Evolutionary conservation across 768 basidiomycete genomes (phyloP), one percentile per base, ranked within the genome.

Genomic region (Tricholoma sp.): DNA sequence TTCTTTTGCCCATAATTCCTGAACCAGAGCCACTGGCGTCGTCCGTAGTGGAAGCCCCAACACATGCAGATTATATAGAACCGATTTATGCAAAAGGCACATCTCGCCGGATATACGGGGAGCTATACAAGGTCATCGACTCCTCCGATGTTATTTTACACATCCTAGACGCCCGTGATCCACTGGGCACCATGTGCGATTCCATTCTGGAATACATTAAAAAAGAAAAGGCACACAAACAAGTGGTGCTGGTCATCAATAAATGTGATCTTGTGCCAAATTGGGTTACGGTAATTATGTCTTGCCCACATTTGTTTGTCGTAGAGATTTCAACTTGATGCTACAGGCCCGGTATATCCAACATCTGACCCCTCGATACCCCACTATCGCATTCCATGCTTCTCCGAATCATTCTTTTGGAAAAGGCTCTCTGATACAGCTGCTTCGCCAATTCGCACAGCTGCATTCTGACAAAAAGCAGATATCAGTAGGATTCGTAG

Each of bases 341-440:
- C 34, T 58, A 1, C 57, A 96, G 94, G 94, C 94, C 56, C 89
- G 96, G 53, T 96, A 97, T 74, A 91, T 98, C 63, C 88, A 95
- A 74, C 89, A 97, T 66, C 84, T 98, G 18, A 96, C 94, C 0
- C 91, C 95, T 48, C 86, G 87, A 55, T 97, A 93, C 66, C 96
- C 96, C 8, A 98, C 96, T 5, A 89, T 99, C 63, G 96, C 96
- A 2, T 98, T 98, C 80, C 96, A 99, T 68, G 97, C 96, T 6
- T 98, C 96, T 18, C 94, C 95, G 45, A 97, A 97, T 70, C 95
- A 99, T 75, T 97, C 96, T 1, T 99, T 99, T 66, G 97, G 96
- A 65, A 98, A 99, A 74, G 96, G 96, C 17, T 93, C 97, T 17
- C 85, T 99, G 58, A 99, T 99, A 64, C 94, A 97, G 72, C 83